Base-by-base conservation (phyloP, 164 flowering plant genomes). In the Nelumbo lutea region DNA sequence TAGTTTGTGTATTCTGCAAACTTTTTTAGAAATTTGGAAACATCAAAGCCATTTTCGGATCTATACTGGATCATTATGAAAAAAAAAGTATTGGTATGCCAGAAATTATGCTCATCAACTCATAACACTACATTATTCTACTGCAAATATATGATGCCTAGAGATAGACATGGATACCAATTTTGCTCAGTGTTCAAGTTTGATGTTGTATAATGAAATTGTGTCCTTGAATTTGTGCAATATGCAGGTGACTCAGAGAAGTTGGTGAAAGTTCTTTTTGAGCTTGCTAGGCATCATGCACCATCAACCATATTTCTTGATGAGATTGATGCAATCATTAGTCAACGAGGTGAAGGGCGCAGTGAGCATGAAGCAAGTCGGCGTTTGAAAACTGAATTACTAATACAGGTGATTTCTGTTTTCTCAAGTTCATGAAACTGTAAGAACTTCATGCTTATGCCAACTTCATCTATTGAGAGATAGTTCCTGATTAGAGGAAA, bases 311-410 rank as follows among this genome's bases (percentile, higher is more conserved):
- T 96, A 78, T 96, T 96, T 80, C 87, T 96, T 71, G 99, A 96
- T 77, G 99, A 96, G 78, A 96, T 96, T 70, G 99, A 96, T 84
- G 96, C 99, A 48, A 91, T 96, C 48, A 96, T 93, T 75, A 90
- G 96, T 81, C 98, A 93, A 69, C 97, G 99, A 72, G 99, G 99
- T 80, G 98, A 89, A 81, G 97, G 81, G 52, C 88, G 97, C 50
- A 91, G 96, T 80, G 99, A 96, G 78, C 98, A 96, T 85, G 99
- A 96, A 83, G 95, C 99, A 51, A 96, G 99, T 76, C 83, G 99
- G 75, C 96, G 99, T 41, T 75, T 96, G 80, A 96, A 96, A 73
- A 96, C 99, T 66, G 99, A 96, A 79, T 82, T 96, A 43, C 97
- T 96, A 56, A 86, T 96, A 70, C 98, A 96, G 98, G 99, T 96